Base-by-base conservation (phyloP, 139 green algal genomes). In the Tetratostichococcus sp. region DNA sequence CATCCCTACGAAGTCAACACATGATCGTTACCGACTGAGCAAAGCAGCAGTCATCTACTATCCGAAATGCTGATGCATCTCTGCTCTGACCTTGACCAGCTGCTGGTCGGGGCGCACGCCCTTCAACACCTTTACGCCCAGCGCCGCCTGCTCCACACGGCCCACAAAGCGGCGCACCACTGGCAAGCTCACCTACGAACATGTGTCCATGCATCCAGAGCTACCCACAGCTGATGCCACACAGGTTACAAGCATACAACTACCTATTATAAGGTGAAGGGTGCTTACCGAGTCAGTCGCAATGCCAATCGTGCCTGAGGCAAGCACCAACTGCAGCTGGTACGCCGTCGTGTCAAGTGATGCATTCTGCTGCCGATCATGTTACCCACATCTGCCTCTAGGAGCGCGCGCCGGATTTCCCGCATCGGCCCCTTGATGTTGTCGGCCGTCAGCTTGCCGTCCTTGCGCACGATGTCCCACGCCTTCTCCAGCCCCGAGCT, bases 351-450 rank as follows among this genome's bases (percentile, higher is more conserved):
- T n/a, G n/a, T n/a, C 39, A 50, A 6, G 39, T 50, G 6, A 21
- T 50, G 39, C 39, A 50, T 6, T 21, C 39, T 50, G 39, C 39
- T 21, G 39, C 17, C 19, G 26, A 62, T 8, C 11, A 62, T 62
- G 39, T 21, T 26, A 70, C 50, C 71, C 67, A 93, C 94, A 79
- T 99, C 95, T 17, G 96, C 96, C 79, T 99, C 96, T 34, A 99
- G 90, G 67, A 99, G 89, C 4, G 96, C 96, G 22, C 96, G 79
- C 2, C 95, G 85, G 35, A 98, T 94, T 65, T 98, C 93, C 22
- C 88, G 85, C 83, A 97, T 82, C 22, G 94, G 93, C 42, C 73
- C 79, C 83, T 99, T 99, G 58, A 99, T 93, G 81, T 99, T 99
- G 62, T 98, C 95, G 22, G 80, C 30, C 0, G 90, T 98, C 32